Conservation (phyloP, 2,329 filamentous ascomycete genomes). For the Rosellinia necatrix region DNA sequence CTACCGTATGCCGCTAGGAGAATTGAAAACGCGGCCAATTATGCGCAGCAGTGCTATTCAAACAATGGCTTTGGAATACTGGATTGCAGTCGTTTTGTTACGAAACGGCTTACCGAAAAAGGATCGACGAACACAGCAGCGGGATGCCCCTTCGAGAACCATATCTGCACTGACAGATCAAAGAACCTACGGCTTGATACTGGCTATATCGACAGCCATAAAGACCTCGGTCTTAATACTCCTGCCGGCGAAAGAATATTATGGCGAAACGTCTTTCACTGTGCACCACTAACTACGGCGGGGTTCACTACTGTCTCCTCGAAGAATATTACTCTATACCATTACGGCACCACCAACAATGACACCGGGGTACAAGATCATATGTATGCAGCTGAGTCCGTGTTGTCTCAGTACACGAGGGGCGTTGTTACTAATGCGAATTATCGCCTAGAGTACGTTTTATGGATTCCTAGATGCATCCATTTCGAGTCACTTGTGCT, state of each 20-base stretch:
- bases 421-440: background rate
- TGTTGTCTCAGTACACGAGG: conserved; percentile 12
- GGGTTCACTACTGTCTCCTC: conserved; percentile 1
- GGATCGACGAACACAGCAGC: background rate
- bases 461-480: background rate
- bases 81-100: conserved; percentile 4
- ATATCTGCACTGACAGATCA: background rate
- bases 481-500: too few species aligned
- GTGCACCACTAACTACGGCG: background rate
- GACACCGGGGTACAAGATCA: background rate
- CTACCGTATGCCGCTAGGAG: background rate
- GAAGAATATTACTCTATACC: conserved; percentile 11
- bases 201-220: background rate
- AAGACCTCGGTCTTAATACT: background rate
- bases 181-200: background rate
- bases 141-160: background rate
- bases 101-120: background rate
- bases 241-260: background rate
- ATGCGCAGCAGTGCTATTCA: conserved; percentile 24
- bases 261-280: background rate
- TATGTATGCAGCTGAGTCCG: background rate
- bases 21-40: conserved; percentile 20
- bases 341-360: conserved; percentile 8
- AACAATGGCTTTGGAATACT: background rate
- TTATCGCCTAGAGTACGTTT: conserved; percentile 1